A percentile compares a stretch with the other conserved stretches of the same genome.
Evolutionary conservation across 148 eudicot species (phyloP).

Genomic region (Camellia granthamiana): DNA sequence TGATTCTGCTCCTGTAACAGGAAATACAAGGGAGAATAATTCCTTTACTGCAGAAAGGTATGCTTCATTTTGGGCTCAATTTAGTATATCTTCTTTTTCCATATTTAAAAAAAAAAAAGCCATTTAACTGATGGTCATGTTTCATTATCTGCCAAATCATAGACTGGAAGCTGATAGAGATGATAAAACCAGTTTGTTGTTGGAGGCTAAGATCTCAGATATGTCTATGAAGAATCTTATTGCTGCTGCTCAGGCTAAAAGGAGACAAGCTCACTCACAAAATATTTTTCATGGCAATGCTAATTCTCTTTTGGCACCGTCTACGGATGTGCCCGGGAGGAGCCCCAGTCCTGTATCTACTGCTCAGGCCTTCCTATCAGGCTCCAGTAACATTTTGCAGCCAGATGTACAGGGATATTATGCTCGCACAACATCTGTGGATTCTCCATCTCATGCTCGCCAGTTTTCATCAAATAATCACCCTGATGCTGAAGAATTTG

Average conservation of each 20-base stretch:
- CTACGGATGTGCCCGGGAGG: conserved; percentile 31
- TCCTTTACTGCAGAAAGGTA: conserved; percentile 54
- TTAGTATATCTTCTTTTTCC: conserved; percentile 2
- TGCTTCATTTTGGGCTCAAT: conserved; percentile 11
- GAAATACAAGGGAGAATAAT: conserved; percentile 31
- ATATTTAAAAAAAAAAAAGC: not conserved
- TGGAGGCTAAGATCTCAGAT: conserved; percentile 51
- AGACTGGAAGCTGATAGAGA: conserved; percentile 51
- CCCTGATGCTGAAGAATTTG: conserved; percentile 50
- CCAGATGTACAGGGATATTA: conserved; percentile 35
- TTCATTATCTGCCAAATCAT: conserved; percentile 19
- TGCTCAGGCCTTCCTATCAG: conserved; percentile 34
- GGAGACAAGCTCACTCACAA: conserved; percentile 62
- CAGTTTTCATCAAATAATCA: conserved; percentile 32
- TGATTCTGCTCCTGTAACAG: conserved; percentile 31
- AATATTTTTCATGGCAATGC: conserved; percentile 34
- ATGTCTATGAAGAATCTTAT: conserved; percentile 76
- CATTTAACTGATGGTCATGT: conserved; percentile 5
- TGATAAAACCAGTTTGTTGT: conserved; percentile 33
- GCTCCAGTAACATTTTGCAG: conserved; percentile 36
- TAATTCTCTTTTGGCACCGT: conserved; percentile 22
- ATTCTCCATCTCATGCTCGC: conserved; percentile 46
- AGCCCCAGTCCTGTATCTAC: conserved; percentile 51
- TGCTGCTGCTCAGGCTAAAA: conserved; percentile 94
- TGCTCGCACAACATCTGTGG: conserved; percentile 32